Conservation (phyloP, 495 filamentous ascomycete species). For the Choiromyces venosus region DNA sequence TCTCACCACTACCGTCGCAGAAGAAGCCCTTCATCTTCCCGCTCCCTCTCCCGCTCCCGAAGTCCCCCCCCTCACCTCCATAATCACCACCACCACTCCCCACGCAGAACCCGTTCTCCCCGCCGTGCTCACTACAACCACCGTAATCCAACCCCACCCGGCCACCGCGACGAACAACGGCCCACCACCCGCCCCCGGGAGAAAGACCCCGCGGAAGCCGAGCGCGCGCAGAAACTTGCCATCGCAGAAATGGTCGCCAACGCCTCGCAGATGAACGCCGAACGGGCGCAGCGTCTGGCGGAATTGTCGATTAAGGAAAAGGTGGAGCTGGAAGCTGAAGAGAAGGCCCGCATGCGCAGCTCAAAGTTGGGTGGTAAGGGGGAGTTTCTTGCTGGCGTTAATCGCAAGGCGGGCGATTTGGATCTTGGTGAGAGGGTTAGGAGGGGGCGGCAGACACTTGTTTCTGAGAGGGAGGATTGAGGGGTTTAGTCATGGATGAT, state of each 20-base stretch:
- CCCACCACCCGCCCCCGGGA: conserved; percentile 10
- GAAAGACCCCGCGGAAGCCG: conserved; percentile 44
- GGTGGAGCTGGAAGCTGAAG: conserved; percentile 59
- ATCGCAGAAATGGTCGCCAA: conserved; percentile 70
- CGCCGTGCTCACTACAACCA: conserved; percentile 17
- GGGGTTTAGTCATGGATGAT: not conserved
- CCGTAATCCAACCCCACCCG: conserved; percentile 16
- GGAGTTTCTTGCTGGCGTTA: conserved; percentile 56
- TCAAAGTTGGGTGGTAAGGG: conserved; percentile 59
- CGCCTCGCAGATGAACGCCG: conserved; percentile 69
- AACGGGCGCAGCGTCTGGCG: conserved; percentile 65
- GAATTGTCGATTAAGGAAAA: conserved; percentile 62
- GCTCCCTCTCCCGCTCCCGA: conserved; percentile 25
- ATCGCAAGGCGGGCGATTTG: conserved; percentile 55
- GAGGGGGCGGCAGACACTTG: conserved; percentile 50
- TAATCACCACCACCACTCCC: not conserved
- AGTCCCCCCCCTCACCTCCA: conserved; percentile 16
- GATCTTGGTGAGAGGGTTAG: conserved; percentile 54
- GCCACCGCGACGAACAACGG: conserved; percentile 7
- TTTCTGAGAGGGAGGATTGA: conserved; percentile 23
- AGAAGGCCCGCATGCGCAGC: conserved; percentile 52
- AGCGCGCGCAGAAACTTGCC: conserved; percentile 64
- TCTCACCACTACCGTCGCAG: conserved; percentile 17
- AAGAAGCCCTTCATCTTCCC: conserved; percentile 24
- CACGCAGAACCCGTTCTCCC: conserved; percentile 10